These are phyloP conservation scores for Colletotrichum tropicale DNA, from an alignment of 2,329 filamentous ascomycete genomes.

Conservation along the genomic window DNA sequence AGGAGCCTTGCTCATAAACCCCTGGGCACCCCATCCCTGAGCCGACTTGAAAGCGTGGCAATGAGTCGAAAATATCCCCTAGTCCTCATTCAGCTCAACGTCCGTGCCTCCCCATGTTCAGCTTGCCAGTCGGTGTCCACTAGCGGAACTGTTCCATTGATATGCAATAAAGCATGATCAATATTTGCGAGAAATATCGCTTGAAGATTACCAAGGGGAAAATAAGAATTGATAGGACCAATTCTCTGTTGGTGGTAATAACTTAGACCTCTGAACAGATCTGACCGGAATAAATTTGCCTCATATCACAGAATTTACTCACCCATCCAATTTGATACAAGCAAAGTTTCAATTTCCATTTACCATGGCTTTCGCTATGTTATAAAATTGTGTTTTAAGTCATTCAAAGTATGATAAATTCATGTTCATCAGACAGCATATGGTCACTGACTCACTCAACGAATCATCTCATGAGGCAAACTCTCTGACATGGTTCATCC, in stretches of 20 bases:
- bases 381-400: neutral
- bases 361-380: neutral
- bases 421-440: neutral
- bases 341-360: neutral
- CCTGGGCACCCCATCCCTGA: neutral
- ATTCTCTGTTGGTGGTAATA: neutral
- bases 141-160: neutral
- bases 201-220: neutral
- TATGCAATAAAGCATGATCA: neutral
- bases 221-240: neutral
- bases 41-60: neutral
- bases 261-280: neutral
- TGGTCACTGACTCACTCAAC: neutral
- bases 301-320: neutral
- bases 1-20: neutral
- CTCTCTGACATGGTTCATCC: neutral
- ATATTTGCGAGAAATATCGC: neutral
- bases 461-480: neutral
- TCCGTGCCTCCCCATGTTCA: neutral
- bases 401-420: neutral
- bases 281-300: neutral
- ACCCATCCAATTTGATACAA: neutral
- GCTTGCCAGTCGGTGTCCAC: neutral
- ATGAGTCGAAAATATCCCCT: neutral
- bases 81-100: neutral